Evolutionary conservation across 2,329 filamentous ascomycete species (phyloP), one percentile per base, ranked within the genome.

Genomic region (Colletotrichum coccodes): DNA sequence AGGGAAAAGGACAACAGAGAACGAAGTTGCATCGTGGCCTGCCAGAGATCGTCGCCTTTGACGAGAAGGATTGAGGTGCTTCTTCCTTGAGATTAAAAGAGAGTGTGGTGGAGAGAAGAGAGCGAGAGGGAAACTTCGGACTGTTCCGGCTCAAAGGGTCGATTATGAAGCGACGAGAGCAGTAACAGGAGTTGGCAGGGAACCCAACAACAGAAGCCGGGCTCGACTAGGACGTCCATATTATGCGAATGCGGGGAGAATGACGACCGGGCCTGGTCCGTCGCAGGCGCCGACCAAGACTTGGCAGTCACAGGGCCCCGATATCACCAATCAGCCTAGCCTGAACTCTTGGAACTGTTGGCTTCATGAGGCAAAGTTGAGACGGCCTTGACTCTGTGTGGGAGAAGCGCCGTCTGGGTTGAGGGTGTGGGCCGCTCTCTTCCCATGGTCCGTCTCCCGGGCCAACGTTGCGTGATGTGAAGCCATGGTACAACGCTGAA

Each of bases 361-460:
- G 38, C 30, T 30, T 60, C 49, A 56, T 65, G 65, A 65, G 49
- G 65, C 65, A 68, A 28, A 68, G 65, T 68, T 65, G 65, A 65
- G 61, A 68, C 61, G 61, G 61, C 23, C 49, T 50, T 23, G 42
- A 56, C 44, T 46, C 34, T 53, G 42, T 56, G 40, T 65, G 65
- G 42, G 32, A 42, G 42, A 21, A 53, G 23, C 23, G 44, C 53
- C 23, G 7, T 40, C 14, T 18, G n/a, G 23, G 6, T 3, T 26
- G 23, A 52, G 36, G 30, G 46, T 26, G 42, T 26, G 42, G 23
- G 30, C 28, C n/a, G 40, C n/a, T 46, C 18, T 23, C 21, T 57
- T 18, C 50, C 59, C 23, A 18, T n/a, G 7, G 54, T 21, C 64
- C 14, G 16, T 23, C 18, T 38, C 32, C 61, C 26, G 28, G 32